A percentile compares a stretch with the other conserved stretches of the same genome.
These are phyloP conservation scores for Gamsiella multidivaricata DNA, from an alignment of 192 early-diverging fungal species.

Conservation along the genomic window DNA sequence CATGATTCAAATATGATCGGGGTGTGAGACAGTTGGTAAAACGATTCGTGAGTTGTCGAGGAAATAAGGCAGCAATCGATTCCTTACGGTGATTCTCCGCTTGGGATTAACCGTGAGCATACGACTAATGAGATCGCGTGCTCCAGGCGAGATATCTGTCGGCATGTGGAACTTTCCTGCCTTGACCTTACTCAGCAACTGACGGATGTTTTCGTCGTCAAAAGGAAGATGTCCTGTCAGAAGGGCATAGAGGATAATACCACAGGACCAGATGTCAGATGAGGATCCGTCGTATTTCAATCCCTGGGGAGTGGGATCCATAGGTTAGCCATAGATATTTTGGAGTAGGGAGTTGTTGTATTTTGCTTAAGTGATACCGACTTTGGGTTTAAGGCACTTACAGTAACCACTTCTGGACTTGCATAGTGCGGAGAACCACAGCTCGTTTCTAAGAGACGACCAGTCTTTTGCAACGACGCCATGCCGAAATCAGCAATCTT, in stretches of 20 bases:
- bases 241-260: slow-evolving; percentile 81
- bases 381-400: slow-evolving; percentile 10
- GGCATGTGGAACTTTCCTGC: slow-evolving; percentile 65
- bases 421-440: slow-evolving; percentile 84
- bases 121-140: slow-evolving; percentile 61
- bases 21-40: too few species aligned
- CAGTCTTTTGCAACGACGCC: slow-evolving; percentile 60
- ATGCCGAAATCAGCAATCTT: slow-evolving; percentile 78
- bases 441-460: slow-evolving; percentile 63
- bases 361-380: too few species aligned
- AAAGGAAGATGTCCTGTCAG: slow-evolving; percentile 83
- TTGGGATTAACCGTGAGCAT: slow-evolving; percentile 61
- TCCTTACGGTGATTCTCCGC: slow-evolving; percentile 57
- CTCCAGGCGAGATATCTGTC: slow-evolving; percentile 59
- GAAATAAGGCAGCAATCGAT: neutral
- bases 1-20: too few species aligned
- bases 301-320: slow-evolving; percentile 43
- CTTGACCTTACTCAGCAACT: slow-evolving; percentile 56
- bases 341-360: too few species aligned
- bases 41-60: neutral
- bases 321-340: slow-evolving; percentile 26
- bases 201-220: slow-evolving; percentile 56
- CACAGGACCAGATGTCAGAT: slow-evolving; percentile 86
- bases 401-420: slow-evolving; percentile 72
- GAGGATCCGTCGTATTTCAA: slow-evolving; percentile 74